A percentile compares a stretch with the other conserved stretches of the same genome.
Evolutionary conservation across 306 rosid genomes (phyloP).

Genomic region (Gastrolobium villosum): DNA sequence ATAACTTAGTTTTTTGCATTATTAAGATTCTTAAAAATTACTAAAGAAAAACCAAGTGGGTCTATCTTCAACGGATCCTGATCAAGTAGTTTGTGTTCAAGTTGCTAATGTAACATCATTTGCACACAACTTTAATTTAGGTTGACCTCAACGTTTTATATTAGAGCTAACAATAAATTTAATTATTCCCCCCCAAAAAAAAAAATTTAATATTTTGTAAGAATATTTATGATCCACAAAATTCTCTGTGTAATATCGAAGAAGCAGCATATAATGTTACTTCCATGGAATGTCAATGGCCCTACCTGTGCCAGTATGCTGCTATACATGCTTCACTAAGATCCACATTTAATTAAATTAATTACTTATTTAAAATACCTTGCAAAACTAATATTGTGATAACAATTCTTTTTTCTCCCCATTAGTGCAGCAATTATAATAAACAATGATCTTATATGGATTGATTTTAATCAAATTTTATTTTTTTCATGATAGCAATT

Average conservation of each 20-base stretch:
- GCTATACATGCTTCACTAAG: background rate
- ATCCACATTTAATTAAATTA: background rate
- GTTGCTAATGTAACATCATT: conserved; percentile 19
- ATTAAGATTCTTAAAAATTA: conserved; percentile 15
- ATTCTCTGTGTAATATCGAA: background rate
- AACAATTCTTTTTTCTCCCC: background rate
- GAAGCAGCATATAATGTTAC: background rate
- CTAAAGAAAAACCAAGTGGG: conserved; percentile 4
- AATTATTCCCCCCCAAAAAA: background rate
- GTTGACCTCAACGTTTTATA: conserved; percentile 21
- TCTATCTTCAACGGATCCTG: conserved; percentile 10
- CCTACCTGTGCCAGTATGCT: background rate
- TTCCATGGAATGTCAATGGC: background rate
- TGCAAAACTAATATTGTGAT: background rate
- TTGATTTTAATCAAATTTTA: too few species aligned
- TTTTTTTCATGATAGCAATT: background rate
- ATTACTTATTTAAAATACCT: background rate
- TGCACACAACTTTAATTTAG: conserved; percentile 5
- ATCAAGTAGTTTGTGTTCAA: conserved; percentile 28
- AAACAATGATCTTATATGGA: background rate
- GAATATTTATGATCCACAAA: background rate
- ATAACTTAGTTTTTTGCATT: conserved; percentile 16
- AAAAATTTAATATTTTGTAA: background rate
- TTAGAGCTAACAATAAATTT: background rate
- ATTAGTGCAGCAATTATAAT: background rate